phyloP scores from a whole-genome alignment of 306 rosid genomes.

The Luffa acutangula region DNA sequence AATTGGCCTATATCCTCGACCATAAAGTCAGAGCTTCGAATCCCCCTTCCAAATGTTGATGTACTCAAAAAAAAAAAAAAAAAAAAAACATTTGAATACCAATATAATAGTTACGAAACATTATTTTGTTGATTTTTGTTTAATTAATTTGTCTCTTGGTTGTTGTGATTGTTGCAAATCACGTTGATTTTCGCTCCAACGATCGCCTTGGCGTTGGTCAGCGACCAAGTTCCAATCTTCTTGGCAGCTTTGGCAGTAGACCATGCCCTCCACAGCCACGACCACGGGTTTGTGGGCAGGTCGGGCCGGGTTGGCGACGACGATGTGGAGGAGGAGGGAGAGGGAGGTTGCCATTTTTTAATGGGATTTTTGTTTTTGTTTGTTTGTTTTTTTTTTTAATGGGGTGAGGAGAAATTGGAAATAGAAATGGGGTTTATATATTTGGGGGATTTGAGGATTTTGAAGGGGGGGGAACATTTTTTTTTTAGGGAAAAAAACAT shows the following conservation, averaged over 20 bases:
- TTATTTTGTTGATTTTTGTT: no score
- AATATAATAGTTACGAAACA: no score
- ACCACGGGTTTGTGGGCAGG: constrained; percentile 29
- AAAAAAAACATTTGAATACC: no score
- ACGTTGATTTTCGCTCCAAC: constrained; percentile 68
- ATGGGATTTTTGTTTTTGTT: background rate
- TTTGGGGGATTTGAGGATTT: background rate
- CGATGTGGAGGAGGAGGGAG: constrained; percentile 26
- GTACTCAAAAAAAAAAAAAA: no score
- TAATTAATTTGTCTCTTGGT: constrained; percentile 15
- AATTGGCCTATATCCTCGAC: no score
- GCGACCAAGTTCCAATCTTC: constrained; percentile 55
- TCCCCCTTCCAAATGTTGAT: no score
- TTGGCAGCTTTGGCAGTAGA: constrained; percentile 81
- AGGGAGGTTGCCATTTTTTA: constrained; percentile 43
- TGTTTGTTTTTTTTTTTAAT: background rate
- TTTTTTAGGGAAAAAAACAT: no score
- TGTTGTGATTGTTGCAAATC: constrained; percentile 57
- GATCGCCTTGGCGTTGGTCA: constrained; percentile 56
- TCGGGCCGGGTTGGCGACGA: constrained; percentile 2
- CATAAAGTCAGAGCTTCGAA: no score
- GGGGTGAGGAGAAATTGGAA: constrained; percentile 14
- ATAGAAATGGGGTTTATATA: background rate
- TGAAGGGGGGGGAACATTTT: background rate
- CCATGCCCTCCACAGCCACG: constrained; percentile 61